Base-by-base conservation (phyloP, 192 early-diverging fungal genomes). In the Linderina pennispora region DNA sequence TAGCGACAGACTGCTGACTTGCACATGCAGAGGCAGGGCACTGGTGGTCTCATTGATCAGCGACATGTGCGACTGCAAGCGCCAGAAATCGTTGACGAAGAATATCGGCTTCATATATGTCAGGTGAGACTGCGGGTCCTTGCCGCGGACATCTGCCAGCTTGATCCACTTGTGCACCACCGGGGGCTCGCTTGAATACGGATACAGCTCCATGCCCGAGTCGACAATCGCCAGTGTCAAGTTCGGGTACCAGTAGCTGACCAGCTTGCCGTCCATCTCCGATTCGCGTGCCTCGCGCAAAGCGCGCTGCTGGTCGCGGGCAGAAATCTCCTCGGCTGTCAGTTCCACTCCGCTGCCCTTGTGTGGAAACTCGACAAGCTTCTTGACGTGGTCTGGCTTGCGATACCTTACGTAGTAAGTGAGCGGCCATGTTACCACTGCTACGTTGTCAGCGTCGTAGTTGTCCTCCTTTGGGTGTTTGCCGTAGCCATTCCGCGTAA, bases 41-140 rank as follows among this genome's bases (percentile, higher is more conserved):
- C 79, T 77, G 49, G 37, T 43, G 50, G 28, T 46, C n/a, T 35
- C 37, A 1, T 92, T 91, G 41, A 92, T 80, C 11, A 68, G 75
- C 23, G 63, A 56, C 23, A 86, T 58, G 16, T 89, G 76, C 9
- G 88, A 82, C 13, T 51, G 49, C 18, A 92, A 57, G 42, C 80
- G 45, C 90, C 89, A 94, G 43, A 94, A 94, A 41, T 90, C 86
- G 45, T 94, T 90, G 14, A 74, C 70, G 42, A 73, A 83, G 28
- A 91, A 66, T 21, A 82, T 55, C 5, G 92, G 92, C 20, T 74
- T 67, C 55, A 81, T 89, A 54, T 76, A 66, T 16, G 39, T 8
- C 2, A 61, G 60, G 32, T 67, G 53, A 34, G 43, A 26, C 16
- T 41, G n/a, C 3, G 49, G 39, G 13, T 46, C 36, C 11, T 7